Evolutionary conservation across 2,329 filamentous ascomycete species (phyloP), one percentile per base, ranked within the genome.

Genomic region (Aureobasidium sp.): DNA sequence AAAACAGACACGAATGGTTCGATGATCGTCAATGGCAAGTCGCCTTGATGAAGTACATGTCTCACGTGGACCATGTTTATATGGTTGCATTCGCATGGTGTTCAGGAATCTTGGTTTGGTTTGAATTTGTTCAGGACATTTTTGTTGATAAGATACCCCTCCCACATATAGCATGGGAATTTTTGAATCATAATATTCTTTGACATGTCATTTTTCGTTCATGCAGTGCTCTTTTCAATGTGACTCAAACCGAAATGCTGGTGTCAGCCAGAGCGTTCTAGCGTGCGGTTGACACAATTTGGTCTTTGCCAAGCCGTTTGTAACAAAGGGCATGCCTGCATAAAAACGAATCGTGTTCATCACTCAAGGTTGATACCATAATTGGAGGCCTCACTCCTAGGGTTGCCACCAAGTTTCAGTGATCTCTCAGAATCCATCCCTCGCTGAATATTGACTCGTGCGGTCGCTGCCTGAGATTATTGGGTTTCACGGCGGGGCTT

Each of bases 11-110:
- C 62, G 15, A 58, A 58, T 39, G 62, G 61, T 9, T 62, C 55
- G 15, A 64, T 64, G 62, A 36, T 62, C 27, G 62, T 62, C 36
- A 48, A 64, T 15, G 62, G 52, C 49, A 48, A 62, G 34, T 60
- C 57, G 34, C 57, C 57, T 12, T 60, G 57, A 60, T 49, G 17
- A 22, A 27, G 31, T 7, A 48, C 5, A 29, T 48, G 51, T 51
- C n/a, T 29, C 8, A 17, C 39, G 36, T 11, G 6, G 29, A 34
- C 17, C 8, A 58, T 58, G 29, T 20, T 48, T 31, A 25, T 48
- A 39, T 31, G 47, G 25, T 31, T 58, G 25, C 41, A 59, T 59
- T 48, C 49, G 57, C 57, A 60, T 60, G 34, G 9, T 48, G 47
- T 27, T 20, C 9, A 36, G 44, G 55, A 41, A 41, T 58, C 22